These are phyloP conservation scores for Fusarium sp. DNA, from an alignment of 2,329 filamentous ascomycete species.

Conservation along the genomic window DNA sequence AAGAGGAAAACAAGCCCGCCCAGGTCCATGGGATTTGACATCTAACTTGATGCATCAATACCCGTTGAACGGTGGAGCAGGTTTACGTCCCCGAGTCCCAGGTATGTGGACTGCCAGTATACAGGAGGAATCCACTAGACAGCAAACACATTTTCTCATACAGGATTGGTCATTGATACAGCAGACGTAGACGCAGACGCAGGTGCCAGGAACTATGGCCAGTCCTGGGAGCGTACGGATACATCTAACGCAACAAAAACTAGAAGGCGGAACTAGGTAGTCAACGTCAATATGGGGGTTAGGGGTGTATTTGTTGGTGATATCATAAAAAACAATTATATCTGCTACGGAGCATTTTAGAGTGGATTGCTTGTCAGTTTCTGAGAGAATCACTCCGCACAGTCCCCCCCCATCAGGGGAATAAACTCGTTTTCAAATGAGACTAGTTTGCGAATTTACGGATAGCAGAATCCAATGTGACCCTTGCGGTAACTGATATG, in stretches of 20 bases:
- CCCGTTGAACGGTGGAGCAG: neutral
- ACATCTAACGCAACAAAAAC: too few relatives aligned
- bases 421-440: conserved; percentile 18
- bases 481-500: conserved; percentile 23
- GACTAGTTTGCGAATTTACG: conserved; percentile 22
- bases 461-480: neutral
- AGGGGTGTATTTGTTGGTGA: neutral
- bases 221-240: too few relatives aligned
- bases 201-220: neutral
- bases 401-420: neutral
- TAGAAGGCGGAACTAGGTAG: neutral
- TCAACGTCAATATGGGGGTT: neutral
- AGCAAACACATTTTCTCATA: neutral
- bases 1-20: neutral
- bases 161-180: neutral
- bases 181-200: neutral
- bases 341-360: neutral
- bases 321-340: neutral
- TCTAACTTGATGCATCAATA: neutral
- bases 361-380: neutral
- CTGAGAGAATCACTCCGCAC: neutral
- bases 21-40: neutral
- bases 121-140: neutral
- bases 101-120: neutral
- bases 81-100: neutral